These are phyloP conservation scores for Straminergon stramineum DNA, from an alignment of 225 moss, liverwort and hornwort species.

Conservation along the genomic window DNA sequence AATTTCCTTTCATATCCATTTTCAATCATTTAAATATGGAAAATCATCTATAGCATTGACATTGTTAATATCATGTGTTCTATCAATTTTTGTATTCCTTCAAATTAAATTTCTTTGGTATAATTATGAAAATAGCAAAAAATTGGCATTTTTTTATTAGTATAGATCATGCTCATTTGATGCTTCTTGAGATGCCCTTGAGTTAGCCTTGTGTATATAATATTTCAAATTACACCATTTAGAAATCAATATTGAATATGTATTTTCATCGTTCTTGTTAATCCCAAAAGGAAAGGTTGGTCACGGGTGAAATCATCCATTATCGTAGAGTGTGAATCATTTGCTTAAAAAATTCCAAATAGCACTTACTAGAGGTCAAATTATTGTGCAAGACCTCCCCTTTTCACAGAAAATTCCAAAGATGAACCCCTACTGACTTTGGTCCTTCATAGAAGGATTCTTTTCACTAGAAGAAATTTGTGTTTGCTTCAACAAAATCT, in stretches of 20 bases:
- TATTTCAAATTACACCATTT: too few species aligned
- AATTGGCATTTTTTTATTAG: too few species aligned
- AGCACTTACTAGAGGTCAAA: not conserved
- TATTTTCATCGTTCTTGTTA: not conserved
- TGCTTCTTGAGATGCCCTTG: too few species aligned
- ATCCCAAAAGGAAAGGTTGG: fast-evolving
- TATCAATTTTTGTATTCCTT: not conserved
- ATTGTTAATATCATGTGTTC: not conserved
- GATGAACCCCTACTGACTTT: fast-evolving
- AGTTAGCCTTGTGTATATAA: not conserved
- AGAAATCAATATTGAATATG: too few species aligned
- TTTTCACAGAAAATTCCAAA: not conserved
- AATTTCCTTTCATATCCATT: fast-evolving
- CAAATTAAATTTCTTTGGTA: not conserved
- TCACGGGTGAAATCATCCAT: fast-evolving
- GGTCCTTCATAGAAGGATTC: fast-evolving
- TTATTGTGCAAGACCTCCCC: not conserved
- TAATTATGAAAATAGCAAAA: too few species aligned
- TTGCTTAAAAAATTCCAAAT: fast-evolving
- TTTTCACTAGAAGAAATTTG: too few species aligned
- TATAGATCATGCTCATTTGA: not conserved
- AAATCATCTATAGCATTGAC: fast-evolving
- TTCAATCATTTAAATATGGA: not conserved
- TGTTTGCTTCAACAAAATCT: too few species aligned
- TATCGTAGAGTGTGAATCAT: fast-evolving